phyloP scores from a whole-genome alignment of 345 rosid species.

The Acer campestre region DNA sequence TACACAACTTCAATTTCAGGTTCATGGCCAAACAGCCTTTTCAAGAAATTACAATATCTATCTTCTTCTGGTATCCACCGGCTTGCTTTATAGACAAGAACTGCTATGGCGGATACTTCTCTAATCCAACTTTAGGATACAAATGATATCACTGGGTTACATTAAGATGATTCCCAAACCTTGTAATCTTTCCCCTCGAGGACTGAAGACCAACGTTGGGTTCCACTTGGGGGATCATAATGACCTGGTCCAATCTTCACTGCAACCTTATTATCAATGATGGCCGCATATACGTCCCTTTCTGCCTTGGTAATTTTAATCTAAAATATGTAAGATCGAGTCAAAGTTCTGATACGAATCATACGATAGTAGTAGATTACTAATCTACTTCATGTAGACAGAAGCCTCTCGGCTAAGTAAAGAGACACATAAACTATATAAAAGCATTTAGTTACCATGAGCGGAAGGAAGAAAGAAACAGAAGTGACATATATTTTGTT shows the following conservation, averaged over 20 bases:
- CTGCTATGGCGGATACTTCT: not conserved
- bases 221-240: conserved; percentile 66
- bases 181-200: conserved; percentile 84
- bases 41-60: not conserved
- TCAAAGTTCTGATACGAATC: not conserved
- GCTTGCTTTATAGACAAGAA: not conserved
- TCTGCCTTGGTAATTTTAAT: conserved; percentile 71
- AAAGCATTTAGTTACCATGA: not conserved
- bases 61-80: not conserved
- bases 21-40: not conserved
- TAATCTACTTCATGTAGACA: not conserved
- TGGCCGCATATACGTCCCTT: conserved; percentile 86
- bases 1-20: not conserved
- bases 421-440: not conserved
- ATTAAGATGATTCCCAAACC: conserved; percentile 84
- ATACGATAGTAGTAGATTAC: not conserved
- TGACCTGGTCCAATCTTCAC: conserved; percentile 94
- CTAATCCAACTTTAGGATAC: not conserved
- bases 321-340: conserved; percentile 34
- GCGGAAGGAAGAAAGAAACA: not conserved
- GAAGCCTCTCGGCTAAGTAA: not conserved
- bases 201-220: conserved; percentile 59
- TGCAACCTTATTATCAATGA: conserved; percentile 74
- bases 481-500: not conserved
- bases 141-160: not conserved